These are phyloP conservation scores for Tieghemostelium lacteum DNA, from an alignment of 78 protist genomes.

Conservation along the genomic window DNA sequence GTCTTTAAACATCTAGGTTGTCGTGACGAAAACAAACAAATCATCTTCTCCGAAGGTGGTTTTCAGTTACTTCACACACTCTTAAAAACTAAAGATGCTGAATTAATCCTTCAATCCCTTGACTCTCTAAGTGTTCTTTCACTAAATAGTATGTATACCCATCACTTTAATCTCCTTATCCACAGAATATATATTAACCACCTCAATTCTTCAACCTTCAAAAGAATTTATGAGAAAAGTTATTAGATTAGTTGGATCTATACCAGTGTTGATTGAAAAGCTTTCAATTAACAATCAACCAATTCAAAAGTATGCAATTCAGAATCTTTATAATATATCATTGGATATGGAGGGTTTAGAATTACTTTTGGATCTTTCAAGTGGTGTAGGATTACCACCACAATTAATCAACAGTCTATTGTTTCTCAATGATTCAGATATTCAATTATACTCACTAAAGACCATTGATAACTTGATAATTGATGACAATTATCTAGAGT, in stretches of 20 bases:
- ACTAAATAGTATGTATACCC: constrained; percentile 38
- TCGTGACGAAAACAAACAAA: constrained; percentile 54
- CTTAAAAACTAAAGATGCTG: constrained; percentile 1
- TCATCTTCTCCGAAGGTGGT: constrained; percentile 68
- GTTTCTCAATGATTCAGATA: constrained; percentile 52
- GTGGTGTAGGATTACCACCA: constrained; percentile 15
- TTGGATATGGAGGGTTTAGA: constrained; percentile 41
- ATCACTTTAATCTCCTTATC: neutral
- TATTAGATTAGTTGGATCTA: constrained; percentile 31
- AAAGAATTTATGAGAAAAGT: constrained; percentile 65
- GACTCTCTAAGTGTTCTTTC: constrained; percentile 50
- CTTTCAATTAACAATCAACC: constrained; percentile 7
- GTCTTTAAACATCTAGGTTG: constrained; percentile 58
- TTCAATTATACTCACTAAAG: constrained; percentile 31
- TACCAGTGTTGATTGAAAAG: constrained; percentile 19
- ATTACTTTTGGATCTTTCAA: neutral
- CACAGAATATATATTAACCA: too few relatives aligned
- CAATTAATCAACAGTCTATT: constrained; percentile 7
- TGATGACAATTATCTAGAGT: neutral
- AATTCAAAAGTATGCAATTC: constrained; percentile 29
- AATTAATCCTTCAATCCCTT: constrained; percentile 19
- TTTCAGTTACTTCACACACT: constrained; percentile 40
- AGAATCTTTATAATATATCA: constrained; percentile 29
- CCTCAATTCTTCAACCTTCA: neutral
- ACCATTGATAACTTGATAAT: constrained; percentile 20